Percentiles rank a stretch among this genome's conserved stretches.
Conservation (phyloP, 345 rosid genomes). For the Citrus cavaleriei region DNA sequence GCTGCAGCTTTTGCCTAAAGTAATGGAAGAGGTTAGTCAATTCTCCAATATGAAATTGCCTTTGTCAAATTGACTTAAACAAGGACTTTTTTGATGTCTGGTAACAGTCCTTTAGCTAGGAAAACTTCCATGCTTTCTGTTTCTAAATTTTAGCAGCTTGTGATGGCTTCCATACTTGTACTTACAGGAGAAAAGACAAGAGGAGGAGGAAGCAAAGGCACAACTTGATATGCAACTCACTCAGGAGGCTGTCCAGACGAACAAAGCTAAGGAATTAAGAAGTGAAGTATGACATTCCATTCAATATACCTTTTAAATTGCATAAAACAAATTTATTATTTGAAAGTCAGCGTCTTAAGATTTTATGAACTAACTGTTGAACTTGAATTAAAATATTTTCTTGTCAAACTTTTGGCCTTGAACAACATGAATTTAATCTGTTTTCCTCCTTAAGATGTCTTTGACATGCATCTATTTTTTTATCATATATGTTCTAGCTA, state of each 20-base stretch:
- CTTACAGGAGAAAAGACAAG: slow-evolving; percentile 61
- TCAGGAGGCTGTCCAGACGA: slow-evolving; percentile 54
- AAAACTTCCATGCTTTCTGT: neutral
- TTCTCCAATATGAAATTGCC: neutral
- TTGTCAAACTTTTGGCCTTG: neutral
- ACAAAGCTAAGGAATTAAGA: slow-evolving; percentile 53
- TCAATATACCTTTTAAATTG: neutral
- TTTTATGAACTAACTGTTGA: neutral
- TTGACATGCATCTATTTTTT: neutral
- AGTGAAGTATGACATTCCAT: slow-evolving; percentile 46
- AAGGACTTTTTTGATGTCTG: neutral
- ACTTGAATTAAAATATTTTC: neutral
- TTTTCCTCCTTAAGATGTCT: neutral
- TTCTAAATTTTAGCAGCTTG: neutral
- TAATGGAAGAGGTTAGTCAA: slow-evolving; percentile 59
- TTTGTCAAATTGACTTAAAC: neutral
- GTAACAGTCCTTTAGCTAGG: neutral
- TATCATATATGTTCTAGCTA: neutral
- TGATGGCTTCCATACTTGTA: neutral
- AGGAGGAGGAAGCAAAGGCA: slow-evolving; percentile 46
- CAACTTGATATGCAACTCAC: slow-evolving; percentile 45
- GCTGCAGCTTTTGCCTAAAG: slow-evolving; percentile 74
- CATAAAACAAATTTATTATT: neutral
- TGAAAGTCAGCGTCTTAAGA: neutral
- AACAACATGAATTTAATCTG: neutral